Conservation (phyloP, 805 yeast genomes). For the Saccharomyces kudriavzevii region DNA sequence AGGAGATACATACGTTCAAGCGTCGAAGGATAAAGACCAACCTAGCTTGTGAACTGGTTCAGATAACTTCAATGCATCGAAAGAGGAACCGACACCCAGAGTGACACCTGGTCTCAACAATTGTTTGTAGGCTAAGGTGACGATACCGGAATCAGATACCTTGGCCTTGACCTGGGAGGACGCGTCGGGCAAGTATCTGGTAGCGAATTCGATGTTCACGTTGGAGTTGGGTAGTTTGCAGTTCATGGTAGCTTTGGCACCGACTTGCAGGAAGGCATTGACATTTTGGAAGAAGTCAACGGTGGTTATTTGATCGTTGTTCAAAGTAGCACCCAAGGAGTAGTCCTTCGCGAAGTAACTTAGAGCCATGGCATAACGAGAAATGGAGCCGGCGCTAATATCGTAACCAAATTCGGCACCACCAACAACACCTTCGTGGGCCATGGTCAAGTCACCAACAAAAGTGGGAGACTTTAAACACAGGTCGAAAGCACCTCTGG, state of each 20-base stretch:
- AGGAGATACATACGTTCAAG: slow-evolving; percentile 38
- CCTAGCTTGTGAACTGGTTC: slow-evolving; percentile 98
- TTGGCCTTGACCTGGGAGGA: slow-evolving; percentile 90
- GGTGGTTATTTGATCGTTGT: slow-evolving; percentile 79
- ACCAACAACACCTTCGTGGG: slow-evolving; percentile 91
- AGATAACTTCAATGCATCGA: slow-evolving; percentile 89
- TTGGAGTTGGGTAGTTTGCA: slow-evolving; percentile 52
- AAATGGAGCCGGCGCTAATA: slow-evolving; percentile 82
- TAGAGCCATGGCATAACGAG: slow-evolving; percentile 85
- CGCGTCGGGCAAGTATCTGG: slow-evolving; percentile 84
- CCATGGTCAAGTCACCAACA: slow-evolving; percentile 88
- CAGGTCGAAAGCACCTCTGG: slow-evolving; percentile 90
- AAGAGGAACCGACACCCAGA: slow-evolving; percentile 92
- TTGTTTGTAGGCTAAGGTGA: slow-evolving; percentile 90
- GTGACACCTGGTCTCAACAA: slow-evolving; percentile 93
- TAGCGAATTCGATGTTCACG: slow-evolving; percentile 92
- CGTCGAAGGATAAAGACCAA: slow-evolving; percentile 85
- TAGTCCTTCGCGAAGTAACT: slow-evolving; percentile 88
- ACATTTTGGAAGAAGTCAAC: slow-evolving; percentile 97
- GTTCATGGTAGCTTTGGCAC: slow-evolving; percentile 95
- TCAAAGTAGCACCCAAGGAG: slow-evolving; percentile 61
- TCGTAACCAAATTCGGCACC: slow-evolving; percentile 97
- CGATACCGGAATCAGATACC: slow-evolving; percentile 90
- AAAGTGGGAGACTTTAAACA: slow-evolving; percentile 76
- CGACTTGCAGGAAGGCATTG: slow-evolving; percentile 84